phyloP scores from a whole-genome alignment of 495 filamentous ascomycete genomes.

The Neurospora sp. region DNA sequence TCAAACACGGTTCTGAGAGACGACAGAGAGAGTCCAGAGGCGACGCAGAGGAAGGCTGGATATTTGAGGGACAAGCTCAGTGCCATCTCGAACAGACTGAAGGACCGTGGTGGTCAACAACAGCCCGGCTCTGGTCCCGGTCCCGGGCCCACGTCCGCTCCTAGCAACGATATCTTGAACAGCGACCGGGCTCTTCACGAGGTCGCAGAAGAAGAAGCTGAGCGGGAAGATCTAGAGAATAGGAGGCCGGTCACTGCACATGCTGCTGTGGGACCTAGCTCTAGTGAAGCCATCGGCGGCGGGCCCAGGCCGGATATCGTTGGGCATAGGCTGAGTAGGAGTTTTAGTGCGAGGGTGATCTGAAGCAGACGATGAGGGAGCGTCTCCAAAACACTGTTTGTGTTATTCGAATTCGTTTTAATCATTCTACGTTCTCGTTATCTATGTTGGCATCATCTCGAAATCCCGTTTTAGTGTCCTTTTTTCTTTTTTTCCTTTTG shows the following conservation, averaged over 20 bases:
- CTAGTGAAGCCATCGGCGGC: background rate
- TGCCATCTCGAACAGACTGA: conserved; percentile 26
- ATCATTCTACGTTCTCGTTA: background rate
- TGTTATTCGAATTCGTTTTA: background rate
- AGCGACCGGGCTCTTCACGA: background rate
- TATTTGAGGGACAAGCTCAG: conserved; percentile 31
- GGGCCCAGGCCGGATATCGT: background rate
- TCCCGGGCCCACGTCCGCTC: background rate
- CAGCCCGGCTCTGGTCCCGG: background rate
- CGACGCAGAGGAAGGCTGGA: conserved; percentile 17
- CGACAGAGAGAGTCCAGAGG: conserved; percentile 4
- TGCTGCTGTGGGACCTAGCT: background rate
- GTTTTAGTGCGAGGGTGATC: conserved; percentile 10
- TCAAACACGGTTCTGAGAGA: background rate
- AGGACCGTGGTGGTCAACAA: conserved; percentile 9
- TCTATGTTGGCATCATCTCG: background rate
- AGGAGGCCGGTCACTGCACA: background rate
- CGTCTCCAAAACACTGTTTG: background rate
- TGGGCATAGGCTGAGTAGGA: background rate
- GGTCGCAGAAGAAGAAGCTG: background rate
- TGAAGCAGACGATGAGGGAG: conserved; percentile 2
- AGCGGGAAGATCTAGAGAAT: conserved; percentile 4
- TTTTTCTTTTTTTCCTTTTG: background rate
- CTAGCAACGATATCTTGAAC: background rate
- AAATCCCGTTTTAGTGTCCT: background rate